phyloP scores from a whole-genome alignment of 2,329 filamentous ascomycete species.

The Phialophora macrospora region DNA sequence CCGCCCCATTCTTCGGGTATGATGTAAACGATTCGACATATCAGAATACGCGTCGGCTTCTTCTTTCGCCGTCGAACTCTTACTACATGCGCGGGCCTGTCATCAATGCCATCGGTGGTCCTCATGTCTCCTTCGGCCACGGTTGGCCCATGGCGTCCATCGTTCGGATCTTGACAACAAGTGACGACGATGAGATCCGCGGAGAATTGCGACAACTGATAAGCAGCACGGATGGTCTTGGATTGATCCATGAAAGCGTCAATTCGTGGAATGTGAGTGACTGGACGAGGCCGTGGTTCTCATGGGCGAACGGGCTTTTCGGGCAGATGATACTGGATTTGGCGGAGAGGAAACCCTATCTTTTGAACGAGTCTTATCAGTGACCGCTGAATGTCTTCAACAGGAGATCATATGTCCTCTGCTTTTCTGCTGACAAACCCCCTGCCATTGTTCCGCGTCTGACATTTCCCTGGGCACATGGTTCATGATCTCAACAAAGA shows the following conservation, averaged over 20 bases:
- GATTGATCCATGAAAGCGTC: slow-evolving; percentile 89
- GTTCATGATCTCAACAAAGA: no score
- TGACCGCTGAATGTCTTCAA: background rate
- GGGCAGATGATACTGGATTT: slow-evolving; percentile 44
- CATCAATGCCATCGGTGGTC: slow-evolving; percentile 87
- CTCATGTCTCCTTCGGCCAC: slow-evolving; percentile 76
- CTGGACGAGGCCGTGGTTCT: slow-evolving; percentile 70
- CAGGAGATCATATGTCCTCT: no score
- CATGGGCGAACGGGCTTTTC: slow-evolving; percentile 97
- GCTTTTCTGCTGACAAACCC: no score
- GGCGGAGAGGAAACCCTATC: slow-evolving; percentile 11
- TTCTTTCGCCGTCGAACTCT: slow-evolving; percentile 78
- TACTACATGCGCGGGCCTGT: slow-evolving; percentile 79
- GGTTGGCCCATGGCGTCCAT: slow-evolving; percentile 97
- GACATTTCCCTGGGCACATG: no score
- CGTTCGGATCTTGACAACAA: slow-evolving; percentile 84
- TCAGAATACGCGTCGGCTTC: slow-evolving; percentile 82
- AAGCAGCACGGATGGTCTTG: slow-evolving; percentile 68
- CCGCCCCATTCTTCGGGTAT: slow-evolving; percentile 61
- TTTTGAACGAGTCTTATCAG: slow-evolving; percentile 11
- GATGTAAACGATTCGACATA: slow-evolving; percentile 70
- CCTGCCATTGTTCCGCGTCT: no score
- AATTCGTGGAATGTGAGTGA: slow-evolving; percentile 67
- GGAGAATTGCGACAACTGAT: slow-evolving; percentile 75
- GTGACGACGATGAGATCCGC: slow-evolving; percentile 74